phyloP scores from a whole-genome alignment of 805 yeast genomes.

The Torulaspora gathmanii region DNA sequence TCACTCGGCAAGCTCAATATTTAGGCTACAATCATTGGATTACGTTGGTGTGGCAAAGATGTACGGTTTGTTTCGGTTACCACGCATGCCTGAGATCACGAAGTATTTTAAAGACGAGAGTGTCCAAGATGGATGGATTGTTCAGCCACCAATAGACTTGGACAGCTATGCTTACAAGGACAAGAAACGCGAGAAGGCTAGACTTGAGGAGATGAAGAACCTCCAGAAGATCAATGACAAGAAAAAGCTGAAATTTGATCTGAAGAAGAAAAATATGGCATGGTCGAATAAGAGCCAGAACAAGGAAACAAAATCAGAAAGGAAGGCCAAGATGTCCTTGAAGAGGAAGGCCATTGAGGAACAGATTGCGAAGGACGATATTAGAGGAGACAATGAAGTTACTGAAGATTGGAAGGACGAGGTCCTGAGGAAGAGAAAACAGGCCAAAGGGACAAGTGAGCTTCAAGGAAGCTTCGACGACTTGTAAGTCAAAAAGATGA shows the following conservation, averaged over 20 bases:
- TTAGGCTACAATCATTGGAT: conserved; percentile 67
- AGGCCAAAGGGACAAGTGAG: conserved; percentile 29
- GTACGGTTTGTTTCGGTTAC: conserved; percentile 78
- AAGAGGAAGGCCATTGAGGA: conserved; percentile 63
- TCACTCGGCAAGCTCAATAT: conserved; percentile 84
- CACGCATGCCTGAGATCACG: conserved; percentile 89
- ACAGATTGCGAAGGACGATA: conserved; percentile 40
- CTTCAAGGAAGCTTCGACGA: conserved; percentile 62
- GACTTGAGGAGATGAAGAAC: conserved; percentile 56
- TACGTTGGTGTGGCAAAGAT: conserved; percentile 65
- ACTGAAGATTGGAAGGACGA: conserved; percentile 85
- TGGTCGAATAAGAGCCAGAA: conserved; percentile 73
- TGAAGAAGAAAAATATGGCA: conserved; percentile 54
- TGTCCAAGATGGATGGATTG: conserved; percentile 63
- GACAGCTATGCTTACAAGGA: conserved; percentile 64
- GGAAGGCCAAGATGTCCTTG: conserved; percentile 56
- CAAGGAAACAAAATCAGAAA: conserved; percentile 55
- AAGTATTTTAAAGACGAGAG: conserved; percentile 48
- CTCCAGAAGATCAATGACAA: conserved; percentile 35
- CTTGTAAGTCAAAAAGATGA: conserved; percentile 29
- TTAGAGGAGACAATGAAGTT: conserved; percentile 37
- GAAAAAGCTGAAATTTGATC: conserved; percentile 41
- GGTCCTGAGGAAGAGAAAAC: conserved; percentile 57
- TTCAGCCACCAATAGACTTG: conserved; percentile 56
- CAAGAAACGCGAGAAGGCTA: conserved; percentile 53